Base-by-base conservation (phyloP, 257 asterid genomes). In the Jaltomata sinuosa region DNA sequence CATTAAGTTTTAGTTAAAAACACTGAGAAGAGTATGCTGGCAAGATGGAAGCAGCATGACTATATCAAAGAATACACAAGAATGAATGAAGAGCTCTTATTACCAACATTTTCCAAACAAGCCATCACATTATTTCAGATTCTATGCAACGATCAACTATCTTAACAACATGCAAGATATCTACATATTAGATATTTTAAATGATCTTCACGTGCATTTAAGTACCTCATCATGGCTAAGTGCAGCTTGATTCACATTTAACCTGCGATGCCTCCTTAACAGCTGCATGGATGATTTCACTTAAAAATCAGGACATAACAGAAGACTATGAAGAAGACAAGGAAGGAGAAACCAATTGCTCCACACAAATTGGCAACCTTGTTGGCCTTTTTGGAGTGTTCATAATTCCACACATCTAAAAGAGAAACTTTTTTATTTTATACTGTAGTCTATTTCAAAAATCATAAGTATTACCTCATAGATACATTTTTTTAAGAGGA, bases 221-320 rank as follows among this genome's bases (percentile, higher is more conserved):
- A 36, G 53, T 91, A 96, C 99, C 99, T 96, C 98, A 27, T 92
- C 98, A 83, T 91, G 88, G 90, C 94, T 90, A 86, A 93, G 91
- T 22, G 91, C 87, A 79, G 91, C 90, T 87, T 92, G 94, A 85
- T 87, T 90, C 86, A 85, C 90, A 91, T 91, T 92, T 88, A 89
- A 88, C 89, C 98, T 92, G 88, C 98, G 98, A 84, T 91, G 98
- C 90, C 98, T 93, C 86, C 99, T 95, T 55, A 96, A 88, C 87
- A 96, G 86, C 99, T 96, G 91, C 68, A 89, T 76, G 90, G 83
- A 59, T 86, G 79, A 83, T 57, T 50, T 42, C 81, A 21, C 47
- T 87, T 79, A 81, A 80, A 80, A 76, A 54, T 72, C 40, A 38
- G 68, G 31, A 71, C 55, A 77, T 61, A 71, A 53, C 57, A 74